phyloP scores from a whole-genome alignment of 306 rosid genomes.

The Trifolium repens region DNA sequence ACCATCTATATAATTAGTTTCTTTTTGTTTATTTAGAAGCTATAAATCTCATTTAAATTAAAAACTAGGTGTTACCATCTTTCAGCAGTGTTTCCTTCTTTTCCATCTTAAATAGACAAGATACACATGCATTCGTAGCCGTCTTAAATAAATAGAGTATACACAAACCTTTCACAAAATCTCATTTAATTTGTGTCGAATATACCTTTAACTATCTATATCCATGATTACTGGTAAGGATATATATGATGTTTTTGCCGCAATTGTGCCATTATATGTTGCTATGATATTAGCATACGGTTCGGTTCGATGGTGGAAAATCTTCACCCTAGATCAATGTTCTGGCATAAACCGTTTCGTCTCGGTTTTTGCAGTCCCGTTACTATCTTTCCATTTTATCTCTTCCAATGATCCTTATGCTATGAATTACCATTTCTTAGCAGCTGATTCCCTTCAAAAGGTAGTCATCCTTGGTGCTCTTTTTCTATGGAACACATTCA shows the following conservation, averaged over 20 bases:
- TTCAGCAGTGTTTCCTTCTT: no score
- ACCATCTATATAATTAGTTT: no score
- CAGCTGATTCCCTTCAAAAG: constrained; percentile 85
- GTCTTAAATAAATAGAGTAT: no score
- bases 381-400: constrained; percentile 84
- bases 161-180: not conserved
- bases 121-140: no score
- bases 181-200: not conserved
- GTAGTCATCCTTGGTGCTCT: constrained; percentile 66
- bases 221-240: constrained; percentile 79
- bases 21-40: no score
- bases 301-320: constrained; percentile 86
- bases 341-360: constrained; percentile 89
- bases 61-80: no score
- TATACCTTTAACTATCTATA: no score
- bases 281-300: constrained; percentile 86
- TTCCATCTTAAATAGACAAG: no score
- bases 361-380: constrained; percentile 78
- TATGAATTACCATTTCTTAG: constrained; percentile 81
- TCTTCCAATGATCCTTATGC: constrained; percentile 78
- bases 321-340: constrained; percentile 86
- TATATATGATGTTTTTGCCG: constrained; percentile 76
- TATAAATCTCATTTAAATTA: no score
- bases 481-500: constrained; percentile 72
- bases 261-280: constrained; percentile 79